Evolutionary conservation across 139 green algal species (phyloP), one percentile per base, ranked within the genome.

Genomic region (Dunaliella sp.): DNA sequence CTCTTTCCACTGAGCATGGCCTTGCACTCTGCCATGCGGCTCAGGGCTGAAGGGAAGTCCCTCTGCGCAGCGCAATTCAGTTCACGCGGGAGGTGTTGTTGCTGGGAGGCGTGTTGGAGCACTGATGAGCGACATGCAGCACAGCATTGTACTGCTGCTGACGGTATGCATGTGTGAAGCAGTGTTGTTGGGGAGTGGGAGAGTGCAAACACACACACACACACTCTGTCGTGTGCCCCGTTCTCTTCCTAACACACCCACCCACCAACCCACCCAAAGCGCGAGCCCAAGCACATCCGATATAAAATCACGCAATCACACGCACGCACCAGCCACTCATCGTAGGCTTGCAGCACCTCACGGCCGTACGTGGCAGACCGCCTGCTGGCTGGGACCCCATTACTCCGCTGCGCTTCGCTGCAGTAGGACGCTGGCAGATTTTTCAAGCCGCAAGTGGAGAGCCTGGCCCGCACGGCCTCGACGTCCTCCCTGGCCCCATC

Each of bases 21-120:
- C 38, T 89, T 84, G 38, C 97, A 91, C 0, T 83, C 35, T 0
- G 91, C 83, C 35, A 98, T 96, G 48, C 91, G 83, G 28, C 86
- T 72, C 3, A 97, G 85, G 0, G 93, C 78, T 77, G 92, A 95
- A 0, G 95, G 95, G 85, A 97, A 90, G 36, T 92, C 59, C 0
- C 83, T 90, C 94, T 97, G 91, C 86, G 36, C n/a, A 80, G 57
- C n/a, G 38, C 21, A 28, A 3, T 48, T 33, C 30, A 34, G 36
- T 28, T 81, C n/a, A n/a, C n/a, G 28, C 76, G 37, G 7, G n/a
- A 36, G 2, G 7, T 22, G 33, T 2, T 38, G 28, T 21, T 38
- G 76, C 76, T 81, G n/a, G 1, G 76, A n/a, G n/a, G n/a, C n/a
- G n/a, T n/a, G n/a, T n/a, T n/a, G n/a, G n/a, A n/a, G n/a, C n/a